Evolutionary conservation across 2,329 filamentous ascomycete species (phyloP), one percentile per base, ranked within the genome.

Genomic region (Xylariales sp.): DNA sequence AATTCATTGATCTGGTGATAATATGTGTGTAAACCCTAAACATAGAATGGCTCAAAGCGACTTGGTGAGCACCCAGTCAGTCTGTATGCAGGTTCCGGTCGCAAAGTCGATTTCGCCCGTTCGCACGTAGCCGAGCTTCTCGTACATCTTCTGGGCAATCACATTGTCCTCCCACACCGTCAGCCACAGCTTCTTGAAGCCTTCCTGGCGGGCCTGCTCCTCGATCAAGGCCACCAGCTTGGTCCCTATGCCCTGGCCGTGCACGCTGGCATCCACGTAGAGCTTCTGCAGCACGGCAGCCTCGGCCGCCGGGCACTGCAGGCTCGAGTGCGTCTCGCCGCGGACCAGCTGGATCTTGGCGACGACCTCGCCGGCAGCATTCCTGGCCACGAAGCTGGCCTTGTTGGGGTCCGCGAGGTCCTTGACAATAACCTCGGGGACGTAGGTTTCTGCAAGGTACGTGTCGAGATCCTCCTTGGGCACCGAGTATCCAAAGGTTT

Each of bases 321-420:
- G 29, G 31, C 46, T 48, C 13, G 43, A 33, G 16, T 51, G 46
- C 7, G 48, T 45, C 24, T 44, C 17, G 6, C 38, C 38, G 2
- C 52, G 47, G 20, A 50, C 46, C 16, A 57, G 50, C 41, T 56
- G 52, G 21, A 53, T 53, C 23, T 55, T 49, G 7, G 50, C 54
- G 7, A 51, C 18, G 29, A 56, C 40, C 6, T 27, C 23, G 5
- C 49, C 48, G 5, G 33, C 18, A 5, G 40, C 23, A 23, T 50
- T 49, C 11, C 50, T 49, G 5, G 55, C 55, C 0, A 45, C 46
- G 20, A 50, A 48, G 6, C 49, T 54, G 28, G 40, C 43, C 19
- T 47, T 35, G 4, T 29, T 31, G 5, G 49, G 40, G 13, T 51
- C 46, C n/a, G 37, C 12, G 10, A 56, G 36, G 14, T 54, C 49